Base-by-base conservation (phyloP, 495 filamentous ascomycete genomes). In the Aspergillus homomorphus region DNA sequence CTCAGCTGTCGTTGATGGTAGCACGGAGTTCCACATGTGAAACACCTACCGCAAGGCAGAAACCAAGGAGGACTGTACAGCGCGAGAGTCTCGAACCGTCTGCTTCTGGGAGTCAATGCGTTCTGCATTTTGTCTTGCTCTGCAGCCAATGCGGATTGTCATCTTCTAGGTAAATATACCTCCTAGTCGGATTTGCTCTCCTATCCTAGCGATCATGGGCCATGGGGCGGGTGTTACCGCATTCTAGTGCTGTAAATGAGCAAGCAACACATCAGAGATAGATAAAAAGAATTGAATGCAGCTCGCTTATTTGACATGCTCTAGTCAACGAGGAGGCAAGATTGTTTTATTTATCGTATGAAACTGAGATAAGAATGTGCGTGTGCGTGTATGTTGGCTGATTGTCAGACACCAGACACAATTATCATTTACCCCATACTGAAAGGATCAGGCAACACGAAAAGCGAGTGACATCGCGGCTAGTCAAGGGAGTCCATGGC, bases 391-490 rank as follows among this genome's bases (percentile, higher is more conserved):
- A 21, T 14, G 45, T 51, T 26, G 48, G 48, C 48, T 5, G 24
- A 23, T 50, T 23, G 46, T 50, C 46, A 48, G 45, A 49, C 54
- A 42, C 53, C 38, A 53, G 20, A 24, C 21, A 24, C 18, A 44
- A 26, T 24, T 18, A 43, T 16, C 6, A 24, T 44, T 30, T 45
- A 61, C 53, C 53, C 59, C 59, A 61, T 53, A 56, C 41, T 22
- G 43, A 45, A 42, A 45, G 21, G 45, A 61, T 56, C 46, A 61
- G 59, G 54, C 53, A 56, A 53, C 41, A 53, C 48, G 53, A 61
- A 42, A 38, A 38, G 33, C 33, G 45, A 38, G 33, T 12, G 45
- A 46, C 45, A 49, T 28, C 21, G 26, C 21, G 19, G 19, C 50
- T 45, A 60, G 44, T 48, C 44, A 21, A 60, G 51, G 57, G 54